These are phyloP conservation scores for Phaseolus coccineus DNA, from an alignment of 331 rosid genomes.

Conservation along the genomic window DNA sequence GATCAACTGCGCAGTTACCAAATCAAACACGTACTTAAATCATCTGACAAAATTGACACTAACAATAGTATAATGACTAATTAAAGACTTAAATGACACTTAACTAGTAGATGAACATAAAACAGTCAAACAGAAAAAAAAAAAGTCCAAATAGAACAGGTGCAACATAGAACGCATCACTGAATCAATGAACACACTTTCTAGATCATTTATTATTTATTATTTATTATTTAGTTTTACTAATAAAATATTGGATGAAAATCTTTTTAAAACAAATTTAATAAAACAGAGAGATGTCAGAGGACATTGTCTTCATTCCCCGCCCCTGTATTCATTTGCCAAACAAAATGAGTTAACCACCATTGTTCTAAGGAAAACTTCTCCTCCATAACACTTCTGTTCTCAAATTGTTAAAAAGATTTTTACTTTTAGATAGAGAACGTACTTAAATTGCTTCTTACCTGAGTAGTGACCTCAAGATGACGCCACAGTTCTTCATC, in stretches of 20 bases:
- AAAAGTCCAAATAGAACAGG: not conserved
- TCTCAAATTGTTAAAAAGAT: conserved; percentile 26
- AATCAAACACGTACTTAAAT: conserved; percentile 18
- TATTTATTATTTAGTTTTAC: not conserved
- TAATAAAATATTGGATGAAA: not conserved
- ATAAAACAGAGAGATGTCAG: not conserved
- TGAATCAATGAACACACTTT: conserved; percentile 23
- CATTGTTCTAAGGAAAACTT: conserved; percentile 16
- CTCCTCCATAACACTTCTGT: not conserved
- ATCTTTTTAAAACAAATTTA: not conserved
- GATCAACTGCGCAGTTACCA: conserved; percentile 19
- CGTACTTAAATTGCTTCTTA: conserved; percentile 48
- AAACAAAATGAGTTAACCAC: conserved; percentile 28
- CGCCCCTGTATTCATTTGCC: conserved; percentile 13
- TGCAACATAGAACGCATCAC: conserved; percentile 7
- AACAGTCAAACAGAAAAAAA: conserved; percentile 24
- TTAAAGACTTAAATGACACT: conserved; percentile 5
- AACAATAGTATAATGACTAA: not conserved
- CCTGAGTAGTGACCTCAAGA: conserved; percentile 91
- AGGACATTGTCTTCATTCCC: conserved; percentile 18
- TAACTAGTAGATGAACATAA: conserved; percentile 38
- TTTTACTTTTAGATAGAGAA: conserved; percentile 12
- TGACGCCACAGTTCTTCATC: conserved; percentile 98
- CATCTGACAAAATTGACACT: conserved; percentile 14
- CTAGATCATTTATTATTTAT: conserved; percentile 14